Evolutionary conservation across 78 protist species (phyloP).

Genomic region (Parvularia atlantis): DNA sequence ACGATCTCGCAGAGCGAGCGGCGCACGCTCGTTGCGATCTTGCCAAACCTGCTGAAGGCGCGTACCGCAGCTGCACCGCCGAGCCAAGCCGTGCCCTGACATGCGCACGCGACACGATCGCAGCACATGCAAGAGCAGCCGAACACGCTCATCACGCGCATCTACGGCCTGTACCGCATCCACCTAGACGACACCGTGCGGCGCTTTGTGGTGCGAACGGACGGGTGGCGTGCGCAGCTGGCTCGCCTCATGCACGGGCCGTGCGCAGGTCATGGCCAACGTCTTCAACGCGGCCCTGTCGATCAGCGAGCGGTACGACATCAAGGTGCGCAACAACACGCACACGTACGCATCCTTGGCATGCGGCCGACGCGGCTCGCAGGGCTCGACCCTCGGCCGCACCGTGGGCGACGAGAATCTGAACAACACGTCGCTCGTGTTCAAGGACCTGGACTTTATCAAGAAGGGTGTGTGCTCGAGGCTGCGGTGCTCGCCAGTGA

Average conservation of each 20-base stretch:
- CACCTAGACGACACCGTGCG: neutral
- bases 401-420: neutral
- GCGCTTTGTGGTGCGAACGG: constrained; percentile 13
- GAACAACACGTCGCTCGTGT: neutral
- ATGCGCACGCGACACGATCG: too few relatives aligned
- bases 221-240: too few relatives aligned
- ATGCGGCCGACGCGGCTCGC: too few relatives aligned
- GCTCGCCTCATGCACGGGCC: too few relatives aligned
- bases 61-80: constrained; percentile 30
- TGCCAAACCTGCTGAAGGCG: constrained; percentile 23
- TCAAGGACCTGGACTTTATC: too few relatives aligned
- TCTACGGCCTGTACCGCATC: constrained; percentile 39
- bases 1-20: constrained; percentile 25
- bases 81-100: too few relatives aligned
- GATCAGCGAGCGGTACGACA: constrained; percentile 34
- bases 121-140: constrained; percentile 14
- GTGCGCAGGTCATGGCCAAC: constrained; percentile 59
- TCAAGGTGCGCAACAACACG: constrained; percentile 13
- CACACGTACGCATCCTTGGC: too few relatives aligned
- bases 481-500: too few relatives aligned
- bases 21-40: too few relatives aligned
- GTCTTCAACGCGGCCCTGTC: constrained; percentile 22
- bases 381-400: constrained; percentile 36
- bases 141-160: constrained; percentile 38
- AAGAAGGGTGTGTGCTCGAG: too few relatives aligned